Base-by-base conservation (phyloP, 768 basidiomycete genomes). In the Psilocybe cubensis region DNA sequence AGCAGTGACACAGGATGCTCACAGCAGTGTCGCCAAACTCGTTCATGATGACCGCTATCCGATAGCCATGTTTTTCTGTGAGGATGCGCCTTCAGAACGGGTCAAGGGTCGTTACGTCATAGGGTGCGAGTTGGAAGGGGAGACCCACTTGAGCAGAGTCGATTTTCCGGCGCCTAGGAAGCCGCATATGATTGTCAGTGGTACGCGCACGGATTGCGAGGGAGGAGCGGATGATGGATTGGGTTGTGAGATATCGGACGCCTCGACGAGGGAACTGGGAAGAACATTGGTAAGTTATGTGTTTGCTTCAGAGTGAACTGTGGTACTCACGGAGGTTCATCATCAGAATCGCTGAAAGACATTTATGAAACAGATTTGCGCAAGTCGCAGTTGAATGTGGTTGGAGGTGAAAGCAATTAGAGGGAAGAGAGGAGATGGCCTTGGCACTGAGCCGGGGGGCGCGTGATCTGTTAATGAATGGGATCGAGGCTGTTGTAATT, bases 31-130 rank as follows among this genome's bases (percentile, higher is more conserved):
- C 95, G 8, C 94, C 96, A 69, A 98, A 98, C 72, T 96, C 94
- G 67, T 96, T 97, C 93, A 97, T 95, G 61, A 96, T 97, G 20
- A 99, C 96, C 4, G 96, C 96, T 54, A 99, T 97, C 33, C 91
- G 85, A 68, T 95, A 94, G 3, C 96, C 96, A 81, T 98, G 96
- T 35, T 87, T 81, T 67, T 94, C 94, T 11, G 92, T 96, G 59
- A 98, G 76, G 64, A 98, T 96, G 28, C 95, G 88, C 63, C 88
- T 91, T 60, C 14, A 47, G 14, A 28, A 48, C 44, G 27, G n/a
- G 57, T 54, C 50, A 53, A 45, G 45, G n/a, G n/a, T 18, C n/a
- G 44, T 47, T 40, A 28, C 17, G 17, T 23, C 33, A 47, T 24
- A 5, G 24, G n/a, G n/a, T n/a, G n/a, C n/a, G 18, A 55, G 20